Conservation (phyloP, 371 early-diverging fungal species). For the Agmasoma carcini region DNA sequence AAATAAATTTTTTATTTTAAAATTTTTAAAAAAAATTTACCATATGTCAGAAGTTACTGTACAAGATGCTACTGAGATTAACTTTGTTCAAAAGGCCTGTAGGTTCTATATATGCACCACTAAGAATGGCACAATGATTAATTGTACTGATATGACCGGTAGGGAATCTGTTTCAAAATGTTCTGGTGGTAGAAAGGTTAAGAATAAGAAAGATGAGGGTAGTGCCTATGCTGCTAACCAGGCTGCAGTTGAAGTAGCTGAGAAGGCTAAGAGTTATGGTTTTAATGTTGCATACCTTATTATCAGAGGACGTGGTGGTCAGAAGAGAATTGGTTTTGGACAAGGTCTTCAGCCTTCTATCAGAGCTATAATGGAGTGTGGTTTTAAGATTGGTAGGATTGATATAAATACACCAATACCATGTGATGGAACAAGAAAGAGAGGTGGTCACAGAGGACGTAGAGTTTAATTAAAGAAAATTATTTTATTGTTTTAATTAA, state of each 20-base stretch:
- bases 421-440: slow-evolving; percentile 90
- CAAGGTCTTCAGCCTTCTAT: slow-evolving; percentile 98
- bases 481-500: slow-evolving; percentile 9
- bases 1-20: no score
- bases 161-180: slow-evolving; percentile 96
- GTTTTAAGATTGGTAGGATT: slow-evolving; percentile 92
- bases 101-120: slow-evolving; percentile 98
- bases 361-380: slow-evolving; percentile 88
- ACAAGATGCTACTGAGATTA: no score
- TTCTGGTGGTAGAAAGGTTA: slow-evolving; percentile 99
- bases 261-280: slow-evolving; percentile 91
- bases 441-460: slow-evolving; percentile 99
- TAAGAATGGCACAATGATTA: slow-evolving; percentile 97
- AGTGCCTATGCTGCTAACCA: slow-evolving; percentile 99
- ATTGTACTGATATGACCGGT: slow-evolving; percentile 98
- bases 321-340: slow-evolving; percentile 92
- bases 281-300: slow-evolving; percentile 97
- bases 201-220: slow-evolving; percentile 99
- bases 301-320: slow-evolving; percentile 98
- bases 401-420: slow-evolving; percentile 97
- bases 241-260: slow-evolving; percentile 97
- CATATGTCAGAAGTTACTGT: no score
- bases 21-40: no score
- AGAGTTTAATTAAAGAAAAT: slow-evolving; percentile 65
- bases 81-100: slow-evolving; percentile 69